A percentile compares a stretch with the other conserved stretches of the same genome.
Conservation (phyloP, 306 rosid genomes). For the Potentilla sterilis region DNA sequence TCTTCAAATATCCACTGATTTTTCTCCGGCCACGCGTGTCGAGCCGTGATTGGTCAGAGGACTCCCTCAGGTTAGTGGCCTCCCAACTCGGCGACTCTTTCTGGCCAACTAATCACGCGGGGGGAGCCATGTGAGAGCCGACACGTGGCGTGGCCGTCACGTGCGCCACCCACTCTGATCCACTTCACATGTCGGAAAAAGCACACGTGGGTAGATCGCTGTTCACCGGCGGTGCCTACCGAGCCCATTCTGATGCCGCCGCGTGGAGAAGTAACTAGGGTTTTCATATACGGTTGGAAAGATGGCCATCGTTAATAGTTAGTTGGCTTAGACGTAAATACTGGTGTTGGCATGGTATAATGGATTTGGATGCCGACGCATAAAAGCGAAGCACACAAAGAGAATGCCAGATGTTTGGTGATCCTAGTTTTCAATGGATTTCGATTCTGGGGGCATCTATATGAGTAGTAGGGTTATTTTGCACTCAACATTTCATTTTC, state of each 20-base stretch:
- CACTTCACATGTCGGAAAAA: conserved; percentile 31
- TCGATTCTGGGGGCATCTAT: not conserved
- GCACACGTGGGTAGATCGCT: conserved; percentile 31
- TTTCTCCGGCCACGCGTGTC: conserved; percentile 14
- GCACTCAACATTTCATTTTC: not conserved
- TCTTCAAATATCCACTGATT: not conserved
- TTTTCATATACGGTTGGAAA: not conserved
- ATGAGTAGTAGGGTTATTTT: not conserved
- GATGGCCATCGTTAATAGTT: not conserved
- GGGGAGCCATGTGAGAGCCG: not conserved
- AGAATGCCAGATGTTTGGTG: not conserved
- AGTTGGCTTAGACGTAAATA: conserved; percentile 39
- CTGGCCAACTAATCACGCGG: conserved; percentile 32
- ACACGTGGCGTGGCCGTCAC: conserved; percentile 38
- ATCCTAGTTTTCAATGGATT: not conserved
- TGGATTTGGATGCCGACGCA: conserved; percentile 16
- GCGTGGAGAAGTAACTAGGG: conserved; percentile 7
- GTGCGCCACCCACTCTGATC: conserved; percentile 27
- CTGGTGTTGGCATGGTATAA: not conserved
- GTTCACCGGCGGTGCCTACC: conserved; percentile 32
- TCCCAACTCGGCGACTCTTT: conserved; percentile 23
- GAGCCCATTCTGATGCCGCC: conserved; percentile 1
- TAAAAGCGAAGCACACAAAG: not conserved
- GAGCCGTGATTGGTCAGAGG: not conserved
- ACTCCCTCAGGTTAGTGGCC: conserved; percentile 6